Conservation (phyloP, 352 stramenopile species). For the Globisporangium splendens region DNA sequence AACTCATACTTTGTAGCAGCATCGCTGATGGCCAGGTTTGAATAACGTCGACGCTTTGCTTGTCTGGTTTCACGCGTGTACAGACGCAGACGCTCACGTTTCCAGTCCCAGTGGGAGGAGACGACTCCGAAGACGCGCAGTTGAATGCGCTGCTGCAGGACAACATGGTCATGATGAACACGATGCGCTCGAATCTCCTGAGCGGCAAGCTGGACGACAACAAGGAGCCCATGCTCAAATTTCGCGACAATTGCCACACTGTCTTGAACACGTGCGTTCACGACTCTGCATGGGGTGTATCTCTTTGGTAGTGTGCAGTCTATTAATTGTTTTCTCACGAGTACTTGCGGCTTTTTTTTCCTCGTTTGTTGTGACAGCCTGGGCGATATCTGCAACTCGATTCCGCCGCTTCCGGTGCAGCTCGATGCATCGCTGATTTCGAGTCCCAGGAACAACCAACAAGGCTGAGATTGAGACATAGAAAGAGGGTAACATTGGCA, state of each 20-base stretch:
- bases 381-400: conserved; percentile 50
- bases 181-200: conserved; percentile 68
- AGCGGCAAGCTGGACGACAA: conserved; percentile 57
- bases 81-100: neutral
- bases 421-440: conserved; percentile 67
- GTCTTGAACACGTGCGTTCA: conserved; percentile 56
- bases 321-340: neutral
- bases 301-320: neutral
- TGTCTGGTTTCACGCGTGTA: neutral
- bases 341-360: neutral
- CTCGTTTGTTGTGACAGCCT: conserved; percentile 26
- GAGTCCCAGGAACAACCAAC: conserved; percentile 17
- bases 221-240: conserved; percentile 51
- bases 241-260: conserved; percentile 61
- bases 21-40: neutral
- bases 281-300: neutral
- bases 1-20: neutral
- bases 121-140: conserved; percentile 41
- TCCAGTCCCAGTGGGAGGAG: neutral
- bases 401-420: conserved; percentile 61
- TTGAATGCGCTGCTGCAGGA: conserved; percentile 59
- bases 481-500: no score
- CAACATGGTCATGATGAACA: conserved; percentile 58
- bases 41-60: neutral
- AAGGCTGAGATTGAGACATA: conserved; percentile 10